A percentile compares a stretch with the other conserved stretches of the same genome.
Evolutionary conservation across 352 stramenopile species (phyloP).

Genomic region (Pythium phragmiticola): DNA sequence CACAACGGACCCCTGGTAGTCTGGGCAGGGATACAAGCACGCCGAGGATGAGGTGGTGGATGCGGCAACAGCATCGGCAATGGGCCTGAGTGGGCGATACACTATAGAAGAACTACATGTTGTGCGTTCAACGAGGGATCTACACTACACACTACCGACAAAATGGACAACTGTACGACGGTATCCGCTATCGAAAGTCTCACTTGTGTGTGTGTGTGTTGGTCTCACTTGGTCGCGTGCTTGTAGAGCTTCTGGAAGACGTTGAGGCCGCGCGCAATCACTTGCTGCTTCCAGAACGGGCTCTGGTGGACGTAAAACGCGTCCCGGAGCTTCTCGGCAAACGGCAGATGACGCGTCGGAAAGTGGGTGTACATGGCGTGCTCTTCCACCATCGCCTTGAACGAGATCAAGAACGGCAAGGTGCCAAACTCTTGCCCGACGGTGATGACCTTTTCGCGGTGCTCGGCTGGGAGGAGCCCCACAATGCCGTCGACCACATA

Average conservation of each 20-base stretch:
- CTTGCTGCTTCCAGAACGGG: conserved; percentile 54
- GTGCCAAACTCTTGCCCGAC: conserved; percentile 78
- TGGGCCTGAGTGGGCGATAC: conserved; percentile 14
- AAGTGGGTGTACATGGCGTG: conserved; percentile 61
- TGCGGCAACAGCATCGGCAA: conserved; percentile 13
- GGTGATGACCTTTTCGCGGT: conserved; percentile 28
- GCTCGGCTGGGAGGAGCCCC: conserved; percentile 28
- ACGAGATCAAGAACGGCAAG: conserved; percentile 48
- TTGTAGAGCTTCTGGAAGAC: conserved; percentile 50
- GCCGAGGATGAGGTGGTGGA: conserved; percentile 11
- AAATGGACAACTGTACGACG: background rate
- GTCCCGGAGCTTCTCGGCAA: conserved; percentile 63
- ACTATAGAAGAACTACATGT: background rate
- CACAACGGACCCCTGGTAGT: background rate
- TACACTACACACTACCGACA: too few species aligned
- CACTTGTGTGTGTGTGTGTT: background rate
- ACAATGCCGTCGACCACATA: conserved; percentile 44
- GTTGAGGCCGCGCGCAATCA: conserved; percentile 48
- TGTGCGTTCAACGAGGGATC: background rate
- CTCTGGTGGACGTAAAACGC: conserved; percentile 83
- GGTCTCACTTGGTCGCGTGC: conserved; percentile 4
- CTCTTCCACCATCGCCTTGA: conserved; percentile 64
- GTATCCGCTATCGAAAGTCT: background rate
- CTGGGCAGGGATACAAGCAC: background rate
- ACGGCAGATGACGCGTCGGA: conserved; percentile 44